Base-by-base conservation (phyloP, 2,329 filamentous ascomycete genomes). In the Epichloe festucae region DNA sequence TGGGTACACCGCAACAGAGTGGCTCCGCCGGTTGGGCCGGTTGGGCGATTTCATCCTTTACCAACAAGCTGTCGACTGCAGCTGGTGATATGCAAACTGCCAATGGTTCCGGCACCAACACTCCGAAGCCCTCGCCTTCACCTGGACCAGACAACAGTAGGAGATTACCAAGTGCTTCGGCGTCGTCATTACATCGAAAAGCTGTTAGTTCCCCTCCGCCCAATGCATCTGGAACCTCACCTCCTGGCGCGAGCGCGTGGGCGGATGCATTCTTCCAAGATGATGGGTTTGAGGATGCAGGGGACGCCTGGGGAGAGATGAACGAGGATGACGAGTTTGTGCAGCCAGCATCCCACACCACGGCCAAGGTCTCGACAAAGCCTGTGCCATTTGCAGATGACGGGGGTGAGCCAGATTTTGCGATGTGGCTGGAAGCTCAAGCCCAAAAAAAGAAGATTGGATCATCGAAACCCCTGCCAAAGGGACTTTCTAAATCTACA, bases 41-140 rank as follows among this genome's bases (percentile, higher is more conserved):
- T 12, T 98, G 93, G 93, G 93, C 93, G 1, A 96, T 98, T 51
- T 97, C 93, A 0, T 96, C 89, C 1, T 98, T 98, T 64, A 97
- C 93, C 2, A 97, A 97, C 68, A 96, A 95, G 62, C 67, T 97
- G 12, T 84, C 88, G 2, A 71, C 86, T 0, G 89, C 89, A 0
- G 85, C 85, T 8, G 93, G 93, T 17, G 86, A 96, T 52, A 98
- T 98, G 56, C 77, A 91, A 62, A 71, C 75, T 17, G 68, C 73
- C 50, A 75, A 75, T 54, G 70, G 70, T 34, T 65, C 68, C 2
- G 61, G 72, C 3, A 61, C 69, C 0, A 62, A 71, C 12, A 68
- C 75, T 19, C 68, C 69, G 14, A 71, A 72, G 23, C 63, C 68
- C 2, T 58, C 62, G 0, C 64, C 69, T 12, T 67, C 71, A 36